Evolutionary conservation across 169 alveolate species (phyloP).

Genomic region (Cryptosporidium sp.): DNA sequence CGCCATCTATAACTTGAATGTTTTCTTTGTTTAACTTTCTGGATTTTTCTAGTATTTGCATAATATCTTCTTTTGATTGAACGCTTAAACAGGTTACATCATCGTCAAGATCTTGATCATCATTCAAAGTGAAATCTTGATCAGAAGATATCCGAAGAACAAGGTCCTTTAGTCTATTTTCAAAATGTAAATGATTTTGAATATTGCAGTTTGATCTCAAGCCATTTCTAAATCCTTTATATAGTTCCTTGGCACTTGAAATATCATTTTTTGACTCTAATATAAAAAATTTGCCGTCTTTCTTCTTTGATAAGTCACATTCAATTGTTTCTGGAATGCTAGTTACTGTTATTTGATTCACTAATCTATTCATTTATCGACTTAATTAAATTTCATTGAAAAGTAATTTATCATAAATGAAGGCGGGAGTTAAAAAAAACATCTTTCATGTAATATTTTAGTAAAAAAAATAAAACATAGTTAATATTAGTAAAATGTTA

Average conservation of each 20-base stretch:
- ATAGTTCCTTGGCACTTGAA: slow-evolving; percentile 21
- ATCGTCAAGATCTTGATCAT: background rate
- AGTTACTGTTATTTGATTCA: slow-evolving; percentile 35
- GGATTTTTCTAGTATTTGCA: slow-evolving; percentile 43
- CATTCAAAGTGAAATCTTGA: slow-evolving; percentile 10
- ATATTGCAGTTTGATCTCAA: slow-evolving; percentile 23
- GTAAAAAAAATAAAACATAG: background rate
- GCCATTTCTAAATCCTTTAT: slow-evolving; percentile 7
- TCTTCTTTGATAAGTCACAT: slow-evolving; percentile 11
- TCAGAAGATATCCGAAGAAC: background rate
- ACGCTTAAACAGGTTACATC: background rate
- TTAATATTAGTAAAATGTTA: background rate
- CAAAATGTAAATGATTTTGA: slow-evolving; percentile 6
- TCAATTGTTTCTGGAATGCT: slow-evolving; percentile 33
- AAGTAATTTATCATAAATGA: background rate
- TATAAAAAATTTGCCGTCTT: slow-evolving; percentile 17
- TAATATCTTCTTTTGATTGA: slow-evolving; percentile 26
- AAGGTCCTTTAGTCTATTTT: slow-evolving; percentile 18
- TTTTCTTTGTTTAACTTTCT: slow-evolving; percentile 45
- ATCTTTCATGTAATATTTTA: slow-evolving; percentile 1
- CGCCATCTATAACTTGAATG: slow-evolving; percentile 15
- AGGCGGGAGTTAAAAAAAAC: background rate
- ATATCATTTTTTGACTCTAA: slow-evolving; percentile 63
- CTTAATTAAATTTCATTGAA: slow-evolving; percentile 3
- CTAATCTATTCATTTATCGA: slow-evolving; percentile 12